Evolutionary conservation across 176 grass and related monocot genomes (phyloP).

Genomic region (Phyllostachys edulis): DNA sequence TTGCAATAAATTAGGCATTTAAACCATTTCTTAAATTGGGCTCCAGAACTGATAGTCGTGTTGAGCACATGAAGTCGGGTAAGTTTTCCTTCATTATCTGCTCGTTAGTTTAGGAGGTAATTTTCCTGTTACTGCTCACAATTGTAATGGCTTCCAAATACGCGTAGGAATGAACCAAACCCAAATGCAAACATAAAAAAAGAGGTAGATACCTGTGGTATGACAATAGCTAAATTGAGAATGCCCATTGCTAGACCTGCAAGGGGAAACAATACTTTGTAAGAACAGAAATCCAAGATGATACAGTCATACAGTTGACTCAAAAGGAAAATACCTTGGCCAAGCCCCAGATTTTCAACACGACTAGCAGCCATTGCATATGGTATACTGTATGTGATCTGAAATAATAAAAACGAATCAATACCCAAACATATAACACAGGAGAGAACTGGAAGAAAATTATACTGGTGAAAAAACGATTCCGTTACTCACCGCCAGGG

Average conservation of each 20-base stretch:
- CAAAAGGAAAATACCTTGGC: slow-evolving; percentile 60
- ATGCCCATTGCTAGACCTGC: slow-evolving; percentile 95
- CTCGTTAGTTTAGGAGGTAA: neutral
- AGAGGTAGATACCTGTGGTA: slow-evolving; percentile 73
- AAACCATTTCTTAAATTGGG: slow-evolving; percentile 4
- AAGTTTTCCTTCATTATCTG: neutral
- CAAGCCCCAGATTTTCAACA: slow-evolving; percentile 85
- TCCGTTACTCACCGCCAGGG: slow-evolving; percentile 57
- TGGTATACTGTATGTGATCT: slow-evolving; percentile 99
- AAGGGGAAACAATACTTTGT: slow-evolving; percentile 10
- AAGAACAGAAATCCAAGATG: slow-evolving; percentile 6
- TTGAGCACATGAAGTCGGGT: neutral
- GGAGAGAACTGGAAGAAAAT: neutral
- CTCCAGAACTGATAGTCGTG: neutral
- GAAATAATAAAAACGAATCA: slow-evolving; percentile 43
- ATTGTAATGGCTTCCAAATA: neutral
- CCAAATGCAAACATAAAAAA: neutral
- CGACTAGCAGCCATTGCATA: slow-evolving; percentile 87
- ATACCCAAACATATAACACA: neutral
- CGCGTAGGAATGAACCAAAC: neutral
- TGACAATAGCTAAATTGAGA: slow-evolving; percentile 89
- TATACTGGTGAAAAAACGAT: slow-evolving; percentile 5
- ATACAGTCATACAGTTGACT: neutral
- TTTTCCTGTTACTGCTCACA: neutral
- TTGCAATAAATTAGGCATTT: neutral